Base-by-base conservation (phyloP, 164 flowering plant genomes). In the Annona squamosa region DNA sequence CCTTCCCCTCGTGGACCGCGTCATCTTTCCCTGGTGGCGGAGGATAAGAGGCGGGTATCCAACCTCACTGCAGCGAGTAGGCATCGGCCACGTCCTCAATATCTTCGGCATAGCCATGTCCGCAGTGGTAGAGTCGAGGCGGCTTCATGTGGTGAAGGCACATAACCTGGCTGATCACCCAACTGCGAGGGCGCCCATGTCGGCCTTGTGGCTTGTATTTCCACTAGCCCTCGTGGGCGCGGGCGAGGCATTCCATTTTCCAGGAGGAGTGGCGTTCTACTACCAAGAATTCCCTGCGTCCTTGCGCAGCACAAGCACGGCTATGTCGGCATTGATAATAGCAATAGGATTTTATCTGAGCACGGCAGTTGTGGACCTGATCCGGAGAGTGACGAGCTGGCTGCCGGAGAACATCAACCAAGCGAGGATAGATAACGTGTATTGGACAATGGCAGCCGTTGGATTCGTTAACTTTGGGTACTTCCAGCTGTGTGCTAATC, bases 181-280 rank as follows among this genome's bases (percentile, higher is more conserved):
- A 1, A 70, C 45, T 37, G 45, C 81, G 2, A 47, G 68, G 0
- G 85, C 80, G 48, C 78, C 80, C 4, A 81, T 86, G 79, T 74
- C 81, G 0, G 88, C 75, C 4, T 19, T 81, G 5, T 89, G 91
- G 90, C 73, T 87, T 1, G 76, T 86, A 9, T 67, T 73, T 1
- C 85, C 74, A 2, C 68, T 89, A 0, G 77, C 70, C 13, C 0
- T 86, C 1, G 70, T 80, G 0, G 91, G 93, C 5, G 19, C 82
- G 5, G 86, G 88, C 0, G 86, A 86, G 59, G 90, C 89, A 1
- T 88, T 91, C 70, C 87, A 87, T 70, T 84, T 84, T 63, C 89
- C 93, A 0, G 91, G 87, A 6, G 87, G 87, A 64, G 86, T 86
- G 13, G 75, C 79, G 0, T 75, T 88, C 26, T 87, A 84, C 42